Conservation (phyloP, 2,329 filamentous ascomycete species). For the Thelonectria blattea region DNA sequence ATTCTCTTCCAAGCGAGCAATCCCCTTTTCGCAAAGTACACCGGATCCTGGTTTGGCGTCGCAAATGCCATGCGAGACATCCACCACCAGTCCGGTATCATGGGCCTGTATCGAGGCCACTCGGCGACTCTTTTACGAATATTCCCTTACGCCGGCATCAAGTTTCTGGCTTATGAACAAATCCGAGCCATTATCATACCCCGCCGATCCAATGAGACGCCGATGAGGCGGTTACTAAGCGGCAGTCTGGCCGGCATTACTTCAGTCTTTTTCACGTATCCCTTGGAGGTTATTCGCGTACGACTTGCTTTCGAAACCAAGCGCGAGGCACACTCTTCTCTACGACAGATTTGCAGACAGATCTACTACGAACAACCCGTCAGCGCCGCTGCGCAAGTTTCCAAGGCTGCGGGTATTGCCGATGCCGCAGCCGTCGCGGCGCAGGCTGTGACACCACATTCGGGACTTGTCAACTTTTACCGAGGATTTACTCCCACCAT, state of each 20-base stretch:
- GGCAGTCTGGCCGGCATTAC: conserved; percentile 83
- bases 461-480: conserved; percentile 89
- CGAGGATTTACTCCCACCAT: conserved; percentile 90
- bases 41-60: conserved; percentile 85
- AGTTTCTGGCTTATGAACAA: conserved; percentile 98
- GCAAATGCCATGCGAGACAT: conserved; percentile 85
- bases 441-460: conserved; percentile 57
- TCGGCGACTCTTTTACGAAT: conserved; percentile 93
- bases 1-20: conserved; percentile 97
- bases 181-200: conserved; percentile 82
- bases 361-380: conserved; percentile 81
- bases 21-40: conserved; percentile 91
- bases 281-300: conserved; percentile 89
- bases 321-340: conserved; percentile 69
- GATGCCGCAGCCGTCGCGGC: conserved; percentile 38
- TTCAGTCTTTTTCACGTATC: conserved; percentile 95
- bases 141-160: conserved; percentile 97
- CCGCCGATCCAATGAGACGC: conserved; percentile 75
- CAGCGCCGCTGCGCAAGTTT: conserved; percentile 37
- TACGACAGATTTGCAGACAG: conserved; percentile 78
- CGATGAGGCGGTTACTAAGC: conserved; percentile 74
- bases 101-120: conserved; percentile 89
- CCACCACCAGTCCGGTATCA: conserved; percentile 72
- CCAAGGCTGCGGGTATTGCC: conserved; percentile 45
- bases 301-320: conserved; percentile 95